Base-by-base conservation (phyloP, 2,329 filamentous ascomycete genomes). In the Pestalotiopsis sp. region DNA sequence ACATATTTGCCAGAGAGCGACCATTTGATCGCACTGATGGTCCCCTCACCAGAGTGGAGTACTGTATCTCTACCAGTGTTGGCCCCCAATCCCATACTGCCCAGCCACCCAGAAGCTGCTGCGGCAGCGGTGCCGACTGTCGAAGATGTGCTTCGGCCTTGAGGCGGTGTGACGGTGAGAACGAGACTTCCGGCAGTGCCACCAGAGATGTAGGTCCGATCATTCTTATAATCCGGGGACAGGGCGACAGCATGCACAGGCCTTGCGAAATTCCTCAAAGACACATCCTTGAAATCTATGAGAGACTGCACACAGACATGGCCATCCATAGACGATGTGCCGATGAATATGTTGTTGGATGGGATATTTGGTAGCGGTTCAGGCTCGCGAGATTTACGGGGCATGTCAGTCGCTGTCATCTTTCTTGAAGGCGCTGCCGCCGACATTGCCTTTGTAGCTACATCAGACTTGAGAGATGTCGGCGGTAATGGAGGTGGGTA, bases 171-270 rank as follows among this genome's bases (percentile, higher is more conserved):
- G 0, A 91, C 86, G 0, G 96, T 98, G 59, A 98, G 82, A 40
- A 99, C 91, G 11, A 99, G 84, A 71, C 93, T 93, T 0, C 95
- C 96, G 24, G 95, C 93, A 61, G 94, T 85, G 0, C 97, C 96
- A 56, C 96, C 96, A 0, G 95, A 98, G 0, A 99, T 82, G 76
- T 98, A 99, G 2, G 91, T 92, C 67, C 91, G 87, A 77, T 99
- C 96, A 67, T 87, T 92, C 77, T 92, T 97, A 82, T 94, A 99
- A 65, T 98, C 94, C 0, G 96, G 96, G 0, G 96, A 98, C n/a
- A 99, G 81, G 0, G 94, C 93, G 1, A 99, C 94, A 5, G 94
- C 90, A 75, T 98, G 94, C 2, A 99, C 90, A 0, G 97, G 97
- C 4, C 97, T 89, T 1, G 93, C 94, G 81, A 98, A 99, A 77